Base-by-base conservation (phyloP, 371 early-diverging fungal genomes). In the Mortierella sp. region DNA sequence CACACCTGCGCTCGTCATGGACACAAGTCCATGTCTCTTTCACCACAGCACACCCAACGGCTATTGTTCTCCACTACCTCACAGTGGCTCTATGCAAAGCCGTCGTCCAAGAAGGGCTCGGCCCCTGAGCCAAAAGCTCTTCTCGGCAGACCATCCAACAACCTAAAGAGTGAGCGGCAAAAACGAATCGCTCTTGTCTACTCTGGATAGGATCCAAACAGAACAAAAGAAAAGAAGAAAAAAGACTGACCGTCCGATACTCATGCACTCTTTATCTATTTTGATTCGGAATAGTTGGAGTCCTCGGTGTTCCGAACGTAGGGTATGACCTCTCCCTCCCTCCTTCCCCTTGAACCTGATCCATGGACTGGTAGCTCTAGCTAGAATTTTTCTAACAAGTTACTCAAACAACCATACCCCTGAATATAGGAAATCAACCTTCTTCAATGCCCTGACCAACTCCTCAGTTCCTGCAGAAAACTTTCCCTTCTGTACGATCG, bases 271-370 rank as follows among this genome's bases (percentile, higher is more conserved):
- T 21, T 18, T 18, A 18, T 29, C 4, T 15, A n/a, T 37, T 45
- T 30, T 5, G 11, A 18, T 21, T 25, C 23, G 37, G 5, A 9
- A 4, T 64, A 75, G 76, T 98, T 86, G 99, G 95, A 74, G 92
- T 99, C 50, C 98, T 99, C 16, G 99, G 99, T 45, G 88, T 99
- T 68, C 99, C 99, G 75, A 99, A 99, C 82, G 97, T 98, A 51
- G 99, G 93, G 80, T 75, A 68, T 66, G 19, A n/a, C n/a, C 14
- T 15, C 18, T 7, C 4, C 9, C 19, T 7, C 19, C 19, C 21
- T n/a, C n/a, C n/a, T n/a, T n/a, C n/a, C n/a, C n/a, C n/a, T n/a
- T n/a, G n/a, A n/a, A n/a, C n/a, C n/a, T n/a, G n/a, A n/a, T n/a
- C n/a, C n/a, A n/a, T n/a, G n/a, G n/a, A n/a, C n/a, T n/a, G n/a